Evolutionary conservation across 495 filamentous ascomycete species (phyloP).

Genomic region (Penicillium alfredii): DNA sequence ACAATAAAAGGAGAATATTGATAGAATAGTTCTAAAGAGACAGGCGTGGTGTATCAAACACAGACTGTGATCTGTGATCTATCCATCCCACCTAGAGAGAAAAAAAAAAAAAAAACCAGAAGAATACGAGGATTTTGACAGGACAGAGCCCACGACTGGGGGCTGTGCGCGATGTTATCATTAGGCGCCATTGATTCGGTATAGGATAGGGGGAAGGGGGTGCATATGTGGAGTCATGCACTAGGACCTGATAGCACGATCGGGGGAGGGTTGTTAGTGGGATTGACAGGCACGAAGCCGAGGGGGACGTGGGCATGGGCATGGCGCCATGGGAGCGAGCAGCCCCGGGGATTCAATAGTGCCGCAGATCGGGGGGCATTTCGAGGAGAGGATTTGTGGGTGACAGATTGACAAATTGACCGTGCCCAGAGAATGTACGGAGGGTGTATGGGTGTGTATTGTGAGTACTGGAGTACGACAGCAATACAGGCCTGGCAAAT

Average conservation of each 20-base stretch:
- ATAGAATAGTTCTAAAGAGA: no score
- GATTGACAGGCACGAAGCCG: slow-evolving; percentile 24
- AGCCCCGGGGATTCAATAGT: slow-evolving; percentile 21
- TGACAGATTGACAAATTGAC: slow-evolving; percentile 14
- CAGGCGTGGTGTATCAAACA: no score
- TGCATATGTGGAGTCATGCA: no score
- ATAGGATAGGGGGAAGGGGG: slow-evolving; percentile 5
- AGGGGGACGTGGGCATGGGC: slow-evolving; percentile 12
- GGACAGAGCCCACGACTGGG: no score
- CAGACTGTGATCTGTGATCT: no score
- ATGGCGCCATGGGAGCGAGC: slow-evolving; percentile 12
- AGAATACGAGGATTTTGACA: no score
- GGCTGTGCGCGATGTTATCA: slow-evolving; percentile 15
- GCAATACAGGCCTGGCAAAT: not conserved
- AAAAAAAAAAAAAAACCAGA: no score
- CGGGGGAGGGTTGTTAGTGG: slow-evolving; percentile 5
- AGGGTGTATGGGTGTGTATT: not conserved
- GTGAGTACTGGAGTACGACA: not conserved
- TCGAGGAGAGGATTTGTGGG: no score
- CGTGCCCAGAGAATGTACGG: no score
- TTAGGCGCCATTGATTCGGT: slow-evolving; percentile 2
- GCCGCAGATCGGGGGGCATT: slow-evolving; percentile 23
- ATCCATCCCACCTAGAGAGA: no score
- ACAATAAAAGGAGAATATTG: no score
- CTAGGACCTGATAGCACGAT: slow-evolving; percentile 11